These are phyloP conservation scores for Wickerhamiella cacticola DNA, from an alignment of 805 yeast genomes.

Conservation along the genomic window DNA sequence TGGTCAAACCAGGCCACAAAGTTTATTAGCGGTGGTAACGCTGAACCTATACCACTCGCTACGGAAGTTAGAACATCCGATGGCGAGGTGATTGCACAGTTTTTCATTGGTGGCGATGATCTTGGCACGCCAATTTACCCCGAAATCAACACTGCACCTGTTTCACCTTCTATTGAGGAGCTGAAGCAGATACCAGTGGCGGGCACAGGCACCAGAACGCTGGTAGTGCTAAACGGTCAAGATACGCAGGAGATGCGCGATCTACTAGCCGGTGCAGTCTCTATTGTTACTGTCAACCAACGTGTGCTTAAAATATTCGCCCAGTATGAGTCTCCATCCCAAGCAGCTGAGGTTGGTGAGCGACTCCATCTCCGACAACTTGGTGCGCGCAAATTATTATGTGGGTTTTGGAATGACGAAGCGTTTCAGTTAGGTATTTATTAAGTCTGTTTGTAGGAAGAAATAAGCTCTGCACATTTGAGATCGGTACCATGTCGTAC, in stretches of 20 bases:
- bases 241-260: not conserved
- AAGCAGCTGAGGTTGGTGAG: not conserved
- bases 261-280: not conserved
- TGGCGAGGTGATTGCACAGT: not conserved
- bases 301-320: not conserved
- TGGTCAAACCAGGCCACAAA: conserved; percentile 2
- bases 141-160: not conserved
- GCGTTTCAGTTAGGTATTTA: conserved; percentile 35
- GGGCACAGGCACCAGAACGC: not conserved
- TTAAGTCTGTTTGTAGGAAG: not conserved
- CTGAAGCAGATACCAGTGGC: not conserved
- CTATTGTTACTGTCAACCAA: not conserved
- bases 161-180: conserved; percentile 8
- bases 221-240: not conserved
- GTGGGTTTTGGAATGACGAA: conserved; percentile 46
- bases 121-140: not conserved
- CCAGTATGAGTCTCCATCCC: not conserved
- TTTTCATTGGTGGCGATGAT: not conserved
- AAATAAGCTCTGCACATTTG: not conserved
- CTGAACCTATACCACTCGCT: not conserved
- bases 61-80: not conserved
- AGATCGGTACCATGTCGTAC: conserved; percentile 51
- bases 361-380: not conserved
- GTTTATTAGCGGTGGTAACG: not conserved
- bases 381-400: conserved; percentile 45